These are phyloP conservation scores for Pleurotus citrinopileatus DNA, from an alignment of 768 basidiomycete species.

Conservation along the genomic window DNA sequence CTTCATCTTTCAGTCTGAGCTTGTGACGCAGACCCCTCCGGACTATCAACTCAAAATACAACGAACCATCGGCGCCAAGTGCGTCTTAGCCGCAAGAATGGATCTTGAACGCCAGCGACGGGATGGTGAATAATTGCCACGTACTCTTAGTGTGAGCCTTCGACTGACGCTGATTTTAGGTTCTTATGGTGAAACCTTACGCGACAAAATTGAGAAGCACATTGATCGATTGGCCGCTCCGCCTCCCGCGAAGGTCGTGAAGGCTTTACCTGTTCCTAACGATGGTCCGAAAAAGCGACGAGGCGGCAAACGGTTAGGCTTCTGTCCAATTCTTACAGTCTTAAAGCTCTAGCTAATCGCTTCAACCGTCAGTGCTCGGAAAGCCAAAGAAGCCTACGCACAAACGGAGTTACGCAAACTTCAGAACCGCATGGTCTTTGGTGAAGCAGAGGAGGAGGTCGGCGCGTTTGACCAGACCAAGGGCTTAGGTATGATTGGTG, in stretches of 20 bases:
- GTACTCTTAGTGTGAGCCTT: background rate
- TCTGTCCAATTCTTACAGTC: conserved; percentile 4
- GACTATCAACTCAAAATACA: conserved; percentile 93
- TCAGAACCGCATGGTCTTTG: conserved; percentile 96
- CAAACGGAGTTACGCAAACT: conserved; percentile 95
- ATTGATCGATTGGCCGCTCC: conserved; percentile 91
- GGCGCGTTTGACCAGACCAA: conserved; percentile 98
- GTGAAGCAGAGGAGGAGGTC: conserved; percentile 93
- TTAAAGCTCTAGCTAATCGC: background rate
- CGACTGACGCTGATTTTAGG: conserved; percentile 33
- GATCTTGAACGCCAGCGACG: conserved; percentile 83
- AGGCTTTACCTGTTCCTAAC: conserved; percentile 91
- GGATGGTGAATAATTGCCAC: conserved; percentile 56
- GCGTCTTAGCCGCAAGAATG: conserved; percentile 86
- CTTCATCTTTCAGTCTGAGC: conserved; percentile 92
- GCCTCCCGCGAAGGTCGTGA: conserved; percentile 89
- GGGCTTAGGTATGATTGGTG: conserved; percentile 96
- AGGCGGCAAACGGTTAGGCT: conserved; percentile 84
- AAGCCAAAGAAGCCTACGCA: conserved; percentile 97
- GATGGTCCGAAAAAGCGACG: conserved; percentile 95
- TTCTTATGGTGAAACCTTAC: conserved; percentile 75
- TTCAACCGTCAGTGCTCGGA: conserved; percentile 66
- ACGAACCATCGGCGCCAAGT: conserved; percentile 91
- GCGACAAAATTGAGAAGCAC: conserved; percentile 90
- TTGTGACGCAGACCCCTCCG: conserved; percentile 80